These are phyloP conservation scores for Prunus salicina DNA, from an alignment of 306 rosid species.

Conservation along the genomic window DNA sequence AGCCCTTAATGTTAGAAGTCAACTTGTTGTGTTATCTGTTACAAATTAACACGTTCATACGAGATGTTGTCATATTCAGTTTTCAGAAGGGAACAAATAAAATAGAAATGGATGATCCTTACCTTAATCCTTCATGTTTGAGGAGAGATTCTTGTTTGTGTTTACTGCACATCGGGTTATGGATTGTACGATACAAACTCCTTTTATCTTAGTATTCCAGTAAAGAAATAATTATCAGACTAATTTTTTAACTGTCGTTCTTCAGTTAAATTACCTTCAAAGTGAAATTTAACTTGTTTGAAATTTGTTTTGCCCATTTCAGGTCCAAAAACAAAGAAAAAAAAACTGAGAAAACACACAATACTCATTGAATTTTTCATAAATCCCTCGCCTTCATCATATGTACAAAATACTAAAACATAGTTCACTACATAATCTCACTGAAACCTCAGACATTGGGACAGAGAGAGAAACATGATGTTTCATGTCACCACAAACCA, in stretches of 20 bases:
- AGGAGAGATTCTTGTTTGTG: background rate
- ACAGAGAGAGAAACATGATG: conserved; percentile 3
- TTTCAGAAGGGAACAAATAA: background rate
- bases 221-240: too few relatives aligned
- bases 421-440: background rate
- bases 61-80: too few relatives aligned
- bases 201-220: background rate
- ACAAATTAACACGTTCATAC: too few relatives aligned
- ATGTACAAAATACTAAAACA: conserved; percentile 5
- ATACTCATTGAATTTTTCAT: background rate
- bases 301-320: background rate
- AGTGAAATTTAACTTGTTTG: too few relatives aligned
- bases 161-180: too few relatives aligned
- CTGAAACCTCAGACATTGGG: background rate
- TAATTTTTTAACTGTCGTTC: too few relatives aligned
- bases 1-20: background rate
- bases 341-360: background rate
- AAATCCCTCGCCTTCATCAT: background rate
- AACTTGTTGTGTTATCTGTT: background rate
- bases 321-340: background rate
- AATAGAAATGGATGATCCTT: background rate
- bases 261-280: too few relatives aligned
- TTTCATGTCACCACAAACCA: background rate
- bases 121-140: background rate
- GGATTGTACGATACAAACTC: too few relatives aligned